Evolutionary conservation across 2,329 filamentous ascomycete species (phyloP), one percentile per base, ranked within the genome.

Genomic region (Aspergillus aculeatinus): DNA sequence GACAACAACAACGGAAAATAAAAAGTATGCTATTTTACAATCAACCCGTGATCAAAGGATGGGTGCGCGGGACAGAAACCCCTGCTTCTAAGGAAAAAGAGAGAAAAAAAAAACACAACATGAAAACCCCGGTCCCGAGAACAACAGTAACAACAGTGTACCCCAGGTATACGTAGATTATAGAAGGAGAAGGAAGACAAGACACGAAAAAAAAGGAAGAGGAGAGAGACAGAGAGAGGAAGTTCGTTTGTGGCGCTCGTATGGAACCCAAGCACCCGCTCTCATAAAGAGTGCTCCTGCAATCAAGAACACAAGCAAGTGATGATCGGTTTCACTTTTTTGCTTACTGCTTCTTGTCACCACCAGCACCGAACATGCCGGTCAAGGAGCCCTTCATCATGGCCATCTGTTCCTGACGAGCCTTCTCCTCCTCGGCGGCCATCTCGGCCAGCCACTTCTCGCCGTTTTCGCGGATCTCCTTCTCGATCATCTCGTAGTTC

Each of bases 381-480:
- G 83, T 82, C 70, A 95, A 87, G 29, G 88, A 89, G 60, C 84
- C 85, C 85, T 94, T 95, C 91, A 96, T 96, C 72, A 85, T 91
- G 79, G 89, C 90, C 89, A 96, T 93, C 69, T 89, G 89, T 78
- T 96, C 92, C 72, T 96, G 90, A 76, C 93, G 90, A 64, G 88
- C 83, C 82, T 92, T 93, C 82, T 97, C 94, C 80, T 93, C 89
- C 74, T 91, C 86, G 52, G 88, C 88, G 48, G 90, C 90, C 82
- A 96, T 93, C 77, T 98, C 94, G 81, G 93, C 93, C 68, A 99
- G 82, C 91, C 93, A 97, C 80, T 94, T 92, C 76, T 94, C 92
- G 55, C 93, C 95, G 73, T 98, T 95, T 76, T 96, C 90, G 51
- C 89, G 85, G 69, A 99, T 96, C 80, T 96, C 90, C 78, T 88